A percentile compares a stretch with the other conserved stretches of the same genome.
These are phyloP conservation scores for Citeromyces hawaiiensis DNA, from an alignment of 1,139 yeast genomes.

Conservation along the genomic window DNA sequence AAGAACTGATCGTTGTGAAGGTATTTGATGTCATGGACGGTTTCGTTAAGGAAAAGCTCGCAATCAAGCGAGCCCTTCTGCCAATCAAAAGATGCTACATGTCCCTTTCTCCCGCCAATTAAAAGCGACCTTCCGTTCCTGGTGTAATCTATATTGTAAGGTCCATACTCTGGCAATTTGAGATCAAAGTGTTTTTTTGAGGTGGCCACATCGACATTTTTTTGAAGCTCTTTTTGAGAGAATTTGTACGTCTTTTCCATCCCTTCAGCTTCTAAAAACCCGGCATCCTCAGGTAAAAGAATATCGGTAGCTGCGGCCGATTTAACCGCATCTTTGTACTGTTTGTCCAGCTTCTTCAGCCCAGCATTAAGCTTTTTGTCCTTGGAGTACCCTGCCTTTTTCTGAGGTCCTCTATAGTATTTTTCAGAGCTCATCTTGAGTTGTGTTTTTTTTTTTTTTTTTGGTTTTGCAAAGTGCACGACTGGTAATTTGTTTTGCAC, in stretches of 20 bases:
- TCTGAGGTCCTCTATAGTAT: conserved; percentile 1
- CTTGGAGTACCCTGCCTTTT: conserved; percentile 18
- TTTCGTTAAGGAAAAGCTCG: conserved; percentile 78
- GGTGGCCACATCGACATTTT: conserved; percentile 71
- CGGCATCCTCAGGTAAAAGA: conserved; percentile 71
- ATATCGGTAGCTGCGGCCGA: conserved; percentile 83
- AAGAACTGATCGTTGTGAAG: conserved; percentile 86
- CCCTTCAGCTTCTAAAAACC: conserved; percentile 82
- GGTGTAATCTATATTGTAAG: conserved; percentile 70
- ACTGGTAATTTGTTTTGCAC: too few relatives aligned
- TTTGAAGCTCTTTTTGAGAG: conserved; percentile 64
- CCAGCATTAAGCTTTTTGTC: conserved; percentile 55
- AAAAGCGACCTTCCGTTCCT: conserved; percentile 80
- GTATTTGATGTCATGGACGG: conserved; percentile 81
- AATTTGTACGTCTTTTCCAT: conserved; percentile 88
- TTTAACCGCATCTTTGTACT: conserved; percentile 64
- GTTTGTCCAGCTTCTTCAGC: conserved; percentile 53
- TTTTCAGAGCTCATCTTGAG: background rate
- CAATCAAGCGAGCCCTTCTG: conserved; percentile 70
- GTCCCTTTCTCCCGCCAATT: conserved; percentile 86
- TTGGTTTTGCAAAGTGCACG: too few relatives aligned
- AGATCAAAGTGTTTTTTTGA: conserved; percentile 66
- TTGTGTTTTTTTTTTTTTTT: background rate
- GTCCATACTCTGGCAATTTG: conserved; percentile 69
- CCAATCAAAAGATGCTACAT: conserved; percentile 95